Percentiles rank a stretch among this genome's conserved stretches.
Conservation (phyloP, 345 rosid genomes). For the Physaria fendleri region DNA sequence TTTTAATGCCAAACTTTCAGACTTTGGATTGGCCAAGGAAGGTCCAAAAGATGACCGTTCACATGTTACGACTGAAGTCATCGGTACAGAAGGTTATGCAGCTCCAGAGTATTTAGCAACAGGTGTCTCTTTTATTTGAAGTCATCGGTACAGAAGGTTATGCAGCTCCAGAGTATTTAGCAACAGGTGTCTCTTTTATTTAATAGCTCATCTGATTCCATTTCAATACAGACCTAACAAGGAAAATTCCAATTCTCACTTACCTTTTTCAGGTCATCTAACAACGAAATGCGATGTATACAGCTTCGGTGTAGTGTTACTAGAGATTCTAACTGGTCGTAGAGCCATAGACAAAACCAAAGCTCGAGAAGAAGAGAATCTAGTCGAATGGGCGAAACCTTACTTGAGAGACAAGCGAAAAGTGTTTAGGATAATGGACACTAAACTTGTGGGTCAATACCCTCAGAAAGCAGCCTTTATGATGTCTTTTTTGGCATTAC, state of each 20-base stretch:
- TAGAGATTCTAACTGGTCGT: slow-evolving; percentile 68
- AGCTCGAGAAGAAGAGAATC: slow-evolving; percentile 48
- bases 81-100: slow-evolving; percentile 90
- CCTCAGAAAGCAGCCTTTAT: slow-evolving; percentile 73
- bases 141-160: slow-evolving; percentile 86
- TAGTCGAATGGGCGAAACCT: slow-evolving; percentile 83
- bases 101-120: slow-evolving; percentile 92
- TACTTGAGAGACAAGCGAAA: slow-evolving; percentile 55
- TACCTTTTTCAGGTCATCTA: slow-evolving; percentile 59
- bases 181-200: slow-evolving; percentile 49
- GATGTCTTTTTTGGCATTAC: slow-evolving; percentile 63
- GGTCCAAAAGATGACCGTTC: slow-evolving; percentile 87
- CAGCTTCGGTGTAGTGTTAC: slow-evolving; percentile 76
- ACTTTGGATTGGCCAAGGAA: slow-evolving; percentile 92
- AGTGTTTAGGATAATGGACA: slow-evolving; percentile 78
- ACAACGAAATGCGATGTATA: slow-evolving; percentile 88
- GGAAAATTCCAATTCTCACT: neutral
- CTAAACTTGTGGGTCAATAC: slow-evolving; percentile 78
- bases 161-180: slow-evolving; percentile 91
- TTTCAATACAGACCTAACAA: neutral
- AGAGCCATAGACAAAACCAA: slow-evolving; percentile 55
- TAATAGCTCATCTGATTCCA: neutral
- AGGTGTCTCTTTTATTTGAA: slow-evolving; percentile 49
- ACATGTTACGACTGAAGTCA: slow-evolving; percentile 81
- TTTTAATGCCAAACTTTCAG: slow-evolving; percentile 76